Percentiles rank a stretch among this genome's conserved stretches.
Conservation (phyloP, 495 filamentous ascomycete species). For the Margaritispora aquatica region DNA sequence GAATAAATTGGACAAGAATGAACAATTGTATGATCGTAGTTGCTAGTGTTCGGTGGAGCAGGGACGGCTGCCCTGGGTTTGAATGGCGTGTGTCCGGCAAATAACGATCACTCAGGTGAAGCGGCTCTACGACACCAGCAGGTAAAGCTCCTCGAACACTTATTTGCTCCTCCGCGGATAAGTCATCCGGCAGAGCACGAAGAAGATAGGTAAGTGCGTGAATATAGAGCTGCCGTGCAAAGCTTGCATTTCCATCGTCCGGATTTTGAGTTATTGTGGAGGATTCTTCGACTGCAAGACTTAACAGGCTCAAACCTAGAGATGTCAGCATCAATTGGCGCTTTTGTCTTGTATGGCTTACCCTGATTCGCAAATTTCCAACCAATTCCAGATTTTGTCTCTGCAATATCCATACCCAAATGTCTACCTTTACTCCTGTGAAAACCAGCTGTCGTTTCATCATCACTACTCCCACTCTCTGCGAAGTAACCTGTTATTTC, state of each 20-base stretch:
- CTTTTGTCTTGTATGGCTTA: constrained; percentile 9
- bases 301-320: constrained; percentile 32
- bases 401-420: constrained; percentile 13
- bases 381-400: constrained; percentile 30
- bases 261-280: constrained; percentile 16
- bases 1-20: constrained; percentile 45
- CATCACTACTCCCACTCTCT: constrained; percentile 9
- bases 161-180: constrained; percentile 41
- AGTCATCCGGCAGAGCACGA: constrained; percentile 53
- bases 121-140: constrained; percentile 17
- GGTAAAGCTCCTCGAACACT: constrained; percentile 43
- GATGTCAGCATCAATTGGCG: not conserved
- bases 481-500: constrained; percentile 2
- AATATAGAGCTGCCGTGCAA: constrained; percentile 62
- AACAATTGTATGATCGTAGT: constrained; percentile 49
- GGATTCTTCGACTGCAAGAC: constrained; percentile 32
- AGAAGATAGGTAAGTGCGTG: constrained; percentile 61
- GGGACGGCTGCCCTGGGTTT: constrained; percentile 30
- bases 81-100: not conserved
- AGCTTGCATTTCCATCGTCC: constrained; percentile 25
- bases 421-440: not conserved
- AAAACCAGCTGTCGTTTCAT: not conserved
- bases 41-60: constrained; percentile 53
- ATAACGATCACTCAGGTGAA: constrained; percentile 7
- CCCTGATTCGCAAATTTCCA: constrained; percentile 44